These are phyloP conservation scores for Monosporozyma yasuniensis DNA, from an alignment of 805 yeast genomes.

Conservation along the genomic window DNA sequence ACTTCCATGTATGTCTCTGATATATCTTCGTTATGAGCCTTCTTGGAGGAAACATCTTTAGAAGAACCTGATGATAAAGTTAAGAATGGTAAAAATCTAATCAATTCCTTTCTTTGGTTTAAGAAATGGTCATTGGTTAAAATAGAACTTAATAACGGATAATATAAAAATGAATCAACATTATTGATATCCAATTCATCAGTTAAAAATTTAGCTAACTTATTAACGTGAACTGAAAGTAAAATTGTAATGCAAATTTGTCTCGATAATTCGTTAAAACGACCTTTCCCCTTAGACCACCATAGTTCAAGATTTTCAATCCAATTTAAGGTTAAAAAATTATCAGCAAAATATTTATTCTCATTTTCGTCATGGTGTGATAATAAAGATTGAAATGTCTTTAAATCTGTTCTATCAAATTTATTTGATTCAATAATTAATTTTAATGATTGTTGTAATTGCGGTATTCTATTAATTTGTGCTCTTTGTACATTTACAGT, in stretches of 20 bases:
- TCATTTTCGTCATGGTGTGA: slow-evolving; percentile 16
- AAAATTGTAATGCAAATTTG: slow-evolving; percentile 46
- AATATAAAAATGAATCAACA: slow-evolving; percentile 34
- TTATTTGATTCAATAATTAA: slow-evolving; percentile 39
- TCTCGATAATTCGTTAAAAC: slow-evolving; percentile 38
- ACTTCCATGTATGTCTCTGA: not conserved
- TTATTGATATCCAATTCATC: slow-evolving; percentile 37
- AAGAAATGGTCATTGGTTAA: slow-evolving; percentile 41
- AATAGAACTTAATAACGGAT: slow-evolving; percentile 50
- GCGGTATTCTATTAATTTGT: slow-evolving; percentile 28
- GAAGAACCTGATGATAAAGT: slow-evolving; percentile 10
- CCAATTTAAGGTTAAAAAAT: slow-evolving; percentile 50
- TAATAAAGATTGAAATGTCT: slow-evolving; percentile 37
- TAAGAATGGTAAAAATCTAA: slow-evolving; percentile 43
- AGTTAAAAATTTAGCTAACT: slow-evolving; percentile 36
- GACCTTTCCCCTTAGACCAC: slow-evolving; percentile 49
- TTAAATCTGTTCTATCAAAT: slow-evolving; percentile 39
- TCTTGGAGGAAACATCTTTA: not conserved
- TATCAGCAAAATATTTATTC: slow-evolving; percentile 39
- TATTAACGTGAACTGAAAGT: slow-evolving; percentile 38
- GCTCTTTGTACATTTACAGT: slow-evolving; percentile 24
- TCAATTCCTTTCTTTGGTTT: slow-evolving; percentile 42
- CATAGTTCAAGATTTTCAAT: slow-evolving; percentile 47
- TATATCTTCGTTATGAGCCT: not conserved
- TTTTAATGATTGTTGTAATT: slow-evolving; percentile 46